phyloP scores from a whole-genome alignment of 2,329 filamentous ascomycete species.

The Simplicillium sp. region DNA sequence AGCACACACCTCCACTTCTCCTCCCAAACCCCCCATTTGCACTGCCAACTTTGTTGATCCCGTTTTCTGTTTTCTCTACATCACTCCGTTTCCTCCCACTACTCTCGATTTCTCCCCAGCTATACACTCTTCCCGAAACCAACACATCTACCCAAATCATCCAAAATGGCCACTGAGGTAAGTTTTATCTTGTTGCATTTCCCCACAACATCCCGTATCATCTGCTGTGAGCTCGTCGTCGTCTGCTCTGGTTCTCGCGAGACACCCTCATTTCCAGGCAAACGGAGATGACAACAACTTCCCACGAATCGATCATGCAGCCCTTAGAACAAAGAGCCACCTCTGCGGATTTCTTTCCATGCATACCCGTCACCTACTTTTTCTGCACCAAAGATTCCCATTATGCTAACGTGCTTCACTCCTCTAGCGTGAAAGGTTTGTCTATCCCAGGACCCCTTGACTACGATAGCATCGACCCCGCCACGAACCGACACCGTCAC shows the following conservation, averaged over 20 bases:
- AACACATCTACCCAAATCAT: constrained; percentile 6
- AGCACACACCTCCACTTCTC: too few species aligned
- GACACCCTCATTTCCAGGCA: too few species aligned
- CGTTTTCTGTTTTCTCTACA: constrained; percentile 5
- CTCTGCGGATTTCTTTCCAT: background rate
- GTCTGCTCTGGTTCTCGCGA: too few species aligned
- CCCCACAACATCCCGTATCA: constrained; percentile 2
- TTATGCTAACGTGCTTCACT: constrained; percentile 9
- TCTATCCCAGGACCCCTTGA: constrained; percentile 14
- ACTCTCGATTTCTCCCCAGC: too few species aligned
- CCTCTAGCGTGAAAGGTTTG: constrained; percentile 60
- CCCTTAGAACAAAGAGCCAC: too few species aligned
- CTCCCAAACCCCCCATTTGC: constrained; percentile 7
- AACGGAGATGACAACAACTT: too few species aligned
- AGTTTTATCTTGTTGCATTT: constrained; percentile 19
- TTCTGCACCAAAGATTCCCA: too few species aligned
- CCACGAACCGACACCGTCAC: constrained; percentile 16
- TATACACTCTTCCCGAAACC: too few species aligned
- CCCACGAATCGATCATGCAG: too few species aligned
- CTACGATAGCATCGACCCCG: constrained; percentile 10
- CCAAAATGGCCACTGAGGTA: constrained; percentile 56
- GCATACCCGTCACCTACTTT: constrained; percentile 7
- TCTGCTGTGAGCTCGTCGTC: background rate
- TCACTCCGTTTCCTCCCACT: constrained; percentile 5
- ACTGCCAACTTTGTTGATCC: too few species aligned